phyloP scores from a whole-genome alignment of 2,329 filamentous ascomycete genomes.

The Colletotrichum tanaceti region DNA sequence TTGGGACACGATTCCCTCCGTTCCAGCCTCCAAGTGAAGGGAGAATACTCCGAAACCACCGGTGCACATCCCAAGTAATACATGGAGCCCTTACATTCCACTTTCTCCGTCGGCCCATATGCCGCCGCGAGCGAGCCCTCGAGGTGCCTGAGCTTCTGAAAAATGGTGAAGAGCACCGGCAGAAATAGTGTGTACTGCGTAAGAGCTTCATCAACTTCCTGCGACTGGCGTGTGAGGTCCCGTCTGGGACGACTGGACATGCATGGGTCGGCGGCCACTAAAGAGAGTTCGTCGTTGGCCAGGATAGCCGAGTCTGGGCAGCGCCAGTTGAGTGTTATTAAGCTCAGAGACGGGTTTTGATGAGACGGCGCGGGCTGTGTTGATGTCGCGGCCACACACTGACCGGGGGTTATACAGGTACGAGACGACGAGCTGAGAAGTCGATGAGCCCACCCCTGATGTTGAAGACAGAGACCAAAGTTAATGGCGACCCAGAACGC shows the following conservation, averaged over 20 bases:
- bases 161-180: neutral
- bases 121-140: neutral
- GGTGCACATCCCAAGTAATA: no score
- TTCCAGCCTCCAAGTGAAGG: no score
- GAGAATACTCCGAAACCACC: no score
- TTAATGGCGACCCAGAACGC: no score
- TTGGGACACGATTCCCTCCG: neutral
- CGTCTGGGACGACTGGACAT: constrained; percentile 17
- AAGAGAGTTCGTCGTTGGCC: neutral
- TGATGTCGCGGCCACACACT: neutral
- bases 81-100: no score
- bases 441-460: neutral
- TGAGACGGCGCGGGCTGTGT: neutral
- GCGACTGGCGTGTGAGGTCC: constrained; percentile 26
- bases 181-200: neutral
- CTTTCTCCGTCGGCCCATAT: no score
- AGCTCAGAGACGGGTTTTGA: neutral
- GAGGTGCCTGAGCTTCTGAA: constrained; percentile 5
- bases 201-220: constrained; percentile 19
- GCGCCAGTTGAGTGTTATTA: neutral
- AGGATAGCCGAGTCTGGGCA: neutral
- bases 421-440: neutral
- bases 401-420: no score
- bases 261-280: neutral
- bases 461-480: neutral